These are phyloP conservation scores for Eremomyces bilateralis DNA, from an alignment of 495 filamentous ascomycete genomes.

Conservation along the genomic window DNA sequence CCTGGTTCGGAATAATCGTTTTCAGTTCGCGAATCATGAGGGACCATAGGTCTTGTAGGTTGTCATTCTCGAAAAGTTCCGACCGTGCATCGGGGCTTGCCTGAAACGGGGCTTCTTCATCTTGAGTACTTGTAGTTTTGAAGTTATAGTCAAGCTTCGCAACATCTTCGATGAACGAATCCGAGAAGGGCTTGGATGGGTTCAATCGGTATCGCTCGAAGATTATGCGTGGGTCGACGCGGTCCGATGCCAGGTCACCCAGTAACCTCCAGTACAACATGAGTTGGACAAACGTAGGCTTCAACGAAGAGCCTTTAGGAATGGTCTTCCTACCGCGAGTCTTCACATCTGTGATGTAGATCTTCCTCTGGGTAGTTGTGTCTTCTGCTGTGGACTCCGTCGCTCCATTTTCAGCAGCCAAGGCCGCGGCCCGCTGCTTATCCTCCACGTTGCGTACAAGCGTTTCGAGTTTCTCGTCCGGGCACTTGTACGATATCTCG, in stretches of 20 bases:
- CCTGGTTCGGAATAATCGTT: background rate
- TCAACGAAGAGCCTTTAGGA: conserved; percentile 45
- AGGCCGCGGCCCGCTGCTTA: background rate
- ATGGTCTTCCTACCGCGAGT: conserved; percentile 42
- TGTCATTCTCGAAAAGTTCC: conserved; percentile 36
- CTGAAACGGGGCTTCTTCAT: conserved; percentile 7
- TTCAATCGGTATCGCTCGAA: conserved; percentile 50
- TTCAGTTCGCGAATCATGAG: conserved; percentile 33
- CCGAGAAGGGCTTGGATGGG: conserved; percentile 41
- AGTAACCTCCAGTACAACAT: conserved; percentile 85
- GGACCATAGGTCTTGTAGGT: conserved; percentile 36
- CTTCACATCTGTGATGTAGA: conserved; percentile 80
- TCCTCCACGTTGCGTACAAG: conserved; percentile 2
- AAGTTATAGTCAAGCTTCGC: conserved; percentile 41
- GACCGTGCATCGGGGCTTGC: conserved; percentile 4
- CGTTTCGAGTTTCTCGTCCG: conserved; percentile 45
- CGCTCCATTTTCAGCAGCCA: background rate
- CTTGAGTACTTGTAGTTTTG: background rate
- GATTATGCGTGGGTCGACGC: conserved; percentile 43
- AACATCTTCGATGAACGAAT: conserved; percentile 62
- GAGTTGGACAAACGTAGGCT: conserved; percentile 63
- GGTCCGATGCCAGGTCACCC: conserved; percentile 43
- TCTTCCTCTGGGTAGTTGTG: conserved; percentile 11
- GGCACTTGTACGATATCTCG: conserved; percentile 56
- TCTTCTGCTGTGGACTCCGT: background rate